Evolutionary conservation across 2,329 filamentous ascomycete species (phyloP).

Genomic region (Pseudodiploospora longispora): DNA sequence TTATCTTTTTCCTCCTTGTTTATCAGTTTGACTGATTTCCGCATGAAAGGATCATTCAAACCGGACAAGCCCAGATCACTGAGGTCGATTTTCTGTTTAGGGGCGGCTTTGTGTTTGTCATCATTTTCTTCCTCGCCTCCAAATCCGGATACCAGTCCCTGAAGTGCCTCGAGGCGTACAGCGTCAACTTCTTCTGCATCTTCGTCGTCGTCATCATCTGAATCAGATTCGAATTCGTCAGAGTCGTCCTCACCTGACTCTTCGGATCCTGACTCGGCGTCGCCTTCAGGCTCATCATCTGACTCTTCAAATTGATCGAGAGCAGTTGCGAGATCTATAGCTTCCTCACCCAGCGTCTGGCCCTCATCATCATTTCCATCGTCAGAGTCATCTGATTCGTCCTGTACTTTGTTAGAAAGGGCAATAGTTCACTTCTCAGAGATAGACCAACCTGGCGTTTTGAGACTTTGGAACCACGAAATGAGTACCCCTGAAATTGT

Average conservation of each 20-base stretch:
- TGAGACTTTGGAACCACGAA: constrained; percentile 38
- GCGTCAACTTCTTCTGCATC: constrained; percentile 42
- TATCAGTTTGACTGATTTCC: constrained; percentile 71
- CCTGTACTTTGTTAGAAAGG: constrained; percentile 16
- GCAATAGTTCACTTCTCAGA: neutral
- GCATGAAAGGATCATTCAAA: constrained; percentile 65
- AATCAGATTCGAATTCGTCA: constrained; percentile 31
- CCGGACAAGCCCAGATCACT: constrained; percentile 65
- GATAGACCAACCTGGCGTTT: constrained; percentile 19
- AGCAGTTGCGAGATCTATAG: constrained; percentile 50
- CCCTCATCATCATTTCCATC: constrained; percentile 45
- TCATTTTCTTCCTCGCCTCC: constrained; percentile 54
- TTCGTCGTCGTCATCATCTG: constrained; percentile 36
- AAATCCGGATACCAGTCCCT: constrained; percentile 62
- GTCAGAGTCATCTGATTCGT: constrained; percentile 46
- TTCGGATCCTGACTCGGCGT: constrained; percentile 33
- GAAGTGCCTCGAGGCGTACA: constrained; percentile 56
- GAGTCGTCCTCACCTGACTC: constrained; percentile 38
- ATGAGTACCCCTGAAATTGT: constrained; percentile 65
- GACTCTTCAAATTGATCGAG: constrained; percentile 47
- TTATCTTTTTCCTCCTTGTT: constrained; percentile 51
- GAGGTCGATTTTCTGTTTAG: constrained; percentile 62
- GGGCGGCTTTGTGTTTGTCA: constrained; percentile 30
- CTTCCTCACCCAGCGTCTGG: constrained; percentile 50
- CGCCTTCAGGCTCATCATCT: constrained; percentile 38